Evolutionary conservation across 2,329 filamentous ascomycete species (phyloP), one percentile per base, ranked within the genome.

Genomic region (Diaporthe caulivora): DNA sequence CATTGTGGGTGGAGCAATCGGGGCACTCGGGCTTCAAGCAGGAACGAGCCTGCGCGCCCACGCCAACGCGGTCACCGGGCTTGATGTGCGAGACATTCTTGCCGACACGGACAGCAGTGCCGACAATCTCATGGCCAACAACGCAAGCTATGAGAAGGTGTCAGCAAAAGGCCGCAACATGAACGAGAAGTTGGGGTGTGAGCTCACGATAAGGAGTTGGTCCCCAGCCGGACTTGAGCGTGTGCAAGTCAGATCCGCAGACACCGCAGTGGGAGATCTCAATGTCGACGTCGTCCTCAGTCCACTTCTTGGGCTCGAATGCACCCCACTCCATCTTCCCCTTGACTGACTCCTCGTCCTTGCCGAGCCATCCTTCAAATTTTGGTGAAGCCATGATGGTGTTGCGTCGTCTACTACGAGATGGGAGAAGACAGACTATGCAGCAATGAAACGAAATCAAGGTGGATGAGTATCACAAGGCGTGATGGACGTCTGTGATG

Each of bases 41-140:
- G 10, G 87, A 85, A 65, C 83, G 83, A 40, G 84, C 85, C 77
- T 92, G 90, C 1, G 90, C 88, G 65, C 90, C 90, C 13, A 92
- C 86, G 47, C 89, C 88, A 29, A 92, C 89, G 26, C 90, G 86
- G 77, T 92, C 89, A 57, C 92, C 91, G 24, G 90, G 78, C 65
- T 87, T 84, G 80, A 92, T 84, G 40, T 78, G 77, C 26, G 80
- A 81, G 18, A 85, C 84, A 60, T 83, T 78, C n/a, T 81, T 80
- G 29, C 88, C 89, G 40, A 90, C 82, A 31, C 86, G 85, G 34
- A 87, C 84, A 6, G 86, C 87, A 15, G 82, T 86, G 54, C 90
- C 90, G 76, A 91, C 85, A 57, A 91, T 91, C 76, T 92, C 90
- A 78, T 91, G 90, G 70, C 90, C 90, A 40, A 90, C 87, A 55